phyloP scores from a whole-genome alignment of 139 green algal species.

The Volvox reticuliferus region DNA sequence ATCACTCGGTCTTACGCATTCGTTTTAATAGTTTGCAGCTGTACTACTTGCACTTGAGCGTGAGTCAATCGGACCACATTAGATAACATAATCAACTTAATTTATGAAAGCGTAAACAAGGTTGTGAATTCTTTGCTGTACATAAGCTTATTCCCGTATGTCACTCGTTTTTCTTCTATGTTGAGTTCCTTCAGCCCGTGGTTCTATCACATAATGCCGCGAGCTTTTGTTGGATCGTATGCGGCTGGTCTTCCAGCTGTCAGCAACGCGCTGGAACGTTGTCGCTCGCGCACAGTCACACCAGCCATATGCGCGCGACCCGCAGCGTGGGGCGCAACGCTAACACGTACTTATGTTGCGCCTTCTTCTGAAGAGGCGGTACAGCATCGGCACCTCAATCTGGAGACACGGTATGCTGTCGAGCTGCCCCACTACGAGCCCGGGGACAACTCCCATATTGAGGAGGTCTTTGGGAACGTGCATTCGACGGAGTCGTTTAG shows the following conservation, averaged over 20 bases:
- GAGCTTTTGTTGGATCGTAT: neutral
- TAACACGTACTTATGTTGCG: neutral
- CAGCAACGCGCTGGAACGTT: neutral
- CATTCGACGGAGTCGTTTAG: constrained; percentile 60
- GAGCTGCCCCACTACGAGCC: constrained; percentile 9
- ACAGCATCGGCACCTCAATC: neutral
- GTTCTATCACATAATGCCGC: neutral
- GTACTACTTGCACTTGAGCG: no score
- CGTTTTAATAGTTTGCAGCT: no score
- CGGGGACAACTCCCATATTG: constrained; percentile 12
- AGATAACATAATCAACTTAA: no score
- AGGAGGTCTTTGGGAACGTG: constrained; percentile 56
- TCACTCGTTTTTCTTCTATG: neutral
- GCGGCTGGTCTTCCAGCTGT: neutral
- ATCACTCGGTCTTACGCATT: no score
- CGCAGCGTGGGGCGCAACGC: neutral
- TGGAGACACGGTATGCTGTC: constrained; percentile 9
- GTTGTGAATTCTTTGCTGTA: no score
- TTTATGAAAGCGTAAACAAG: no score
- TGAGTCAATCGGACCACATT: no score
- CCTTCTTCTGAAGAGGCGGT: neutral
- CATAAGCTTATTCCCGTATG: neutral
- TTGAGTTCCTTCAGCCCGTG: neutral
- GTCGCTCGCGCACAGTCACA: neutral
- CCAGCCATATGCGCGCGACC: neutral